Base-by-base conservation (phyloP, 2,329 filamentous ascomycete species). In the Ophiostoma sp. region DNA sequence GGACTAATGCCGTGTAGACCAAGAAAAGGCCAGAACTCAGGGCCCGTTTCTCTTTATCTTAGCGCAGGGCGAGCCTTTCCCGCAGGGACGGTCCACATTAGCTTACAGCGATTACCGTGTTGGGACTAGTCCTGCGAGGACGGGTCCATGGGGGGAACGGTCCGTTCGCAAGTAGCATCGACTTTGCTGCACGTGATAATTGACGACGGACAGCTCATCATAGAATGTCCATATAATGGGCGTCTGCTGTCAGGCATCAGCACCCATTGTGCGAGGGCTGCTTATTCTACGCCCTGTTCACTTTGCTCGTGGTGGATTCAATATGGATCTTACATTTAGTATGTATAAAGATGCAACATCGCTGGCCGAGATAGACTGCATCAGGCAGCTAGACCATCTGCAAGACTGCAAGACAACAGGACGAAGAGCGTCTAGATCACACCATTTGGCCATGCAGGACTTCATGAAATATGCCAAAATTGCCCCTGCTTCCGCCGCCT, bases 391-490 rank as follows among this genome's bases (percentile, higher is more conserved):
- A 45, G 49, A 27, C 27, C 49, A 27, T 55, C 49, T 55, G 49
- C 49, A 27, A 27, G 49, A 55, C 49, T n/a, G 12, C 49, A 9
- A 41, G 58, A n/a, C 36, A 41, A n/a, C 27, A 58, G 45, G n/a
- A 5, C 12, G 18, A 55, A 27, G 27, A 27, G 27, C 27, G 27
- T 44, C n/a, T 52, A 41, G 12, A 63, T 65, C 64, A 78, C 38
- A 77, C 72, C 68, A 76, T 71, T 67, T 78, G 70, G 11, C 77
- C 78, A 55, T 77, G 76, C n/a, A 85, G 74, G 3, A 78, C 68
- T 18, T 77, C 72, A n/a, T 78, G 77, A 76, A 87, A 85, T 2
- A 82, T 72, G 27, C 81, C 80, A 73, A 80, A 83, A 73, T 87
- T 85, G 1, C 81, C 81, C 81, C 79, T 67, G 76, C 77, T 14